These are phyloP conservation scores for Xylaria bambusicola DNA, from an alignment of 495 filamentous ascomycete species.

Conservation along the genomic window DNA sequence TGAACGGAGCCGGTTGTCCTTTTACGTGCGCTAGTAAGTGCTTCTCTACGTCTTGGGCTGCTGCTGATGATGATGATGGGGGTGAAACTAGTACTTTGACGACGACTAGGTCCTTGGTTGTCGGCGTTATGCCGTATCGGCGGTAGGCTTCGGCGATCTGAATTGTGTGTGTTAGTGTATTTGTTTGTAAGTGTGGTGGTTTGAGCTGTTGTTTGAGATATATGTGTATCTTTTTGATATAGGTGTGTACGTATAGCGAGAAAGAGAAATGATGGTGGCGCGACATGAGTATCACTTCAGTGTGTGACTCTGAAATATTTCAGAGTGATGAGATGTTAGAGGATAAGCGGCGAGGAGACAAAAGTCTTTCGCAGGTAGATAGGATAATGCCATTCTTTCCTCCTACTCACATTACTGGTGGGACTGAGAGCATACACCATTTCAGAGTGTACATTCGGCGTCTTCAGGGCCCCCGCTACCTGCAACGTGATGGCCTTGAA, in stretches of 20 bases:
- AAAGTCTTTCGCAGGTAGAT: too few species aligned
- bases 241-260: too few species aligned
- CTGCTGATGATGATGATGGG: neutral
- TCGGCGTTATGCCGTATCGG: constrained; percentile 75
- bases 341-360: too few species aligned
- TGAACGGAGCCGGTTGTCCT: constrained; percentile 62
- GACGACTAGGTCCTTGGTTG: constrained; percentile 68
- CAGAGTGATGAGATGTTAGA: too few species aligned
- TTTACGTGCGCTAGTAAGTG: constrained; percentile 66
- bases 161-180: too few species aligned
- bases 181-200: too few species aligned
- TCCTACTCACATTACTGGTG: constrained; percentile 78
- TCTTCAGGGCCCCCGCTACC: constrained; percentile 60
- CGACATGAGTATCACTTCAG: too few species aligned
- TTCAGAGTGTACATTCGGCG: constrained; percentile 90
- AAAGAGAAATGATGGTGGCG: too few species aligned
- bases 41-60: constrained; percentile 54
- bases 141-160: constrained; percentile 92
- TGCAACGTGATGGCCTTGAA: constrained; percentile 75
- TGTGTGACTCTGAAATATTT: too few species aligned
- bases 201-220: neutral
- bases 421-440: constrained; percentile 80
- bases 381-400: too few species aligned
- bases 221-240: too few species aligned
- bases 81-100: constrained; percentile 64